A percentile compares a stretch with the other conserved stretches of the same genome.
Evolutionary conservation across 2,329 filamentous ascomycete species (phyloP).

Genomic region (Dactylellina parvicollis): DNA sequence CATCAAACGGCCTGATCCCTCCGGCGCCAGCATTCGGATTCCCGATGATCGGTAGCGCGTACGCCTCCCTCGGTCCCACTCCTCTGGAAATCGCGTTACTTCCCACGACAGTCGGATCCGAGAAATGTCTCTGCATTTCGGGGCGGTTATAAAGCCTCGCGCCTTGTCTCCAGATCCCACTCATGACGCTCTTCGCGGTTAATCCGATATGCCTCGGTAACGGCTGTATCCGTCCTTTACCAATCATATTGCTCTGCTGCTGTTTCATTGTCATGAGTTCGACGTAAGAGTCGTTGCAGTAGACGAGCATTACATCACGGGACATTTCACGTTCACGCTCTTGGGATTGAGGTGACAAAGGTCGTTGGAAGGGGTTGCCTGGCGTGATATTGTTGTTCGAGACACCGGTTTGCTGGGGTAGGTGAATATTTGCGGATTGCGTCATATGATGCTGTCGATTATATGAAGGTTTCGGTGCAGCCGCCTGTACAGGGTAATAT

Average conservation of each 20-base stretch:
- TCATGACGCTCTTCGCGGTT: conserved; percentile 39
- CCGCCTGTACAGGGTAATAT: conserved; percentile 25
- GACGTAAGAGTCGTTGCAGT: conserved; percentile 48
- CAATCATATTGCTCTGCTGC: conserved; percentile 38
- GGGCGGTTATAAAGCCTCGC: conserved; percentile 40
- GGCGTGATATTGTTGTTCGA: conserved; percentile 17
- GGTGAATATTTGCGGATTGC: conserved; percentile 20
- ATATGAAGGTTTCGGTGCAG: not conserved
- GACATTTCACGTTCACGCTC: conserved; percentile 43
- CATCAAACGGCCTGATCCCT: conserved; percentile 28
- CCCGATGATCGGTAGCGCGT: conserved; percentile 36
- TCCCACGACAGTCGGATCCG: conserved; percentile 24
- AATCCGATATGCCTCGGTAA: conserved; percentile 44
- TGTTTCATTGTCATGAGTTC: conserved; percentile 50
- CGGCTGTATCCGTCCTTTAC: conserved; percentile 44
- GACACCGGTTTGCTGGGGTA: conserved; percentile 36
- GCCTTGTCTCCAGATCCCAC: conserved; percentile 44
- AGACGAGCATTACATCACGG: conserved; percentile 44
- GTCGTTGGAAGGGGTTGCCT: conserved; percentile 46
- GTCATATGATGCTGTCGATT: not conserved
- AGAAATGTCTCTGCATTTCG: conserved; percentile 45
- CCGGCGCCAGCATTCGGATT: not conserved
- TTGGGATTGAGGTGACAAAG: conserved; percentile 19
- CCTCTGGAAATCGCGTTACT: conserved; percentile 14
- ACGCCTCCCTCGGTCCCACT: conserved; percentile 32